phyloP scores from a whole-genome alignment of 495 filamentous ascomycete genomes.

The Podospora pseudoanserina region DNA sequence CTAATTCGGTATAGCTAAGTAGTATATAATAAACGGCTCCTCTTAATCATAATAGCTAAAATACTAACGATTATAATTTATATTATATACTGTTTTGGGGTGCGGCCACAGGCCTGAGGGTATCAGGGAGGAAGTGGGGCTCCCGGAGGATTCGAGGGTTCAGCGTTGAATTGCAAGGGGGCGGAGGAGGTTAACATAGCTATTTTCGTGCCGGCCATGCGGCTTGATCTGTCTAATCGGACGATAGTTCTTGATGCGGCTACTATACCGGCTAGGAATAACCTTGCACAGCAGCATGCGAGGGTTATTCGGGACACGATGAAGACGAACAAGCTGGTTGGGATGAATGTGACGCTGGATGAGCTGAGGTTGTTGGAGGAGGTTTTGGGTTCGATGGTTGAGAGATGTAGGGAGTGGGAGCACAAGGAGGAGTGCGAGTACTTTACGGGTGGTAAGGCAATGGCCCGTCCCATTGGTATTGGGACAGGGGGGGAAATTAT shows the following conservation, averaged over 20 bases:
- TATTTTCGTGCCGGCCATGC: neutral
- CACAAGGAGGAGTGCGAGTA: neutral
- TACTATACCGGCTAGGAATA: neutral
- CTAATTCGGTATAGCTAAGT: too few species aligned
- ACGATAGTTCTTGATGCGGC: neutral
- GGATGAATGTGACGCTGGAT: neutral
- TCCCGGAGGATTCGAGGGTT: too few species aligned
- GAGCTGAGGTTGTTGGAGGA: conserved; percentile 4
- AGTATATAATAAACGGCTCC: too few species aligned
- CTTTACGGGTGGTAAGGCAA: neutral
- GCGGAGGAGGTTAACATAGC: neutral
- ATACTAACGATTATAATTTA: too few species aligned
- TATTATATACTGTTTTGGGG: too few species aligned
- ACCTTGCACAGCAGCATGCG: neutral
- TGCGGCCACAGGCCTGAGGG: too few species aligned
- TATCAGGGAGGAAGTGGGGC: too few species aligned
- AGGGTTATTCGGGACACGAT: neutral
- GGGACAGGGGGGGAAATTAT: neutral
- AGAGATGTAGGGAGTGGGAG: conserved; percentile 1
- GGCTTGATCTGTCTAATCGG: neutral
- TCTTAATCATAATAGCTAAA: too few species aligned
- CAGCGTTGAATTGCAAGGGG: neutral
- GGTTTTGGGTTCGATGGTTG: conserved; percentile 1
- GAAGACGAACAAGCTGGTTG: neutral
- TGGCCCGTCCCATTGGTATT: neutral